These are phyloP conservation scores for Pichia sp. DNA, from an alignment of 1,139 yeast genomes.

Conservation along the genomic window DNA sequence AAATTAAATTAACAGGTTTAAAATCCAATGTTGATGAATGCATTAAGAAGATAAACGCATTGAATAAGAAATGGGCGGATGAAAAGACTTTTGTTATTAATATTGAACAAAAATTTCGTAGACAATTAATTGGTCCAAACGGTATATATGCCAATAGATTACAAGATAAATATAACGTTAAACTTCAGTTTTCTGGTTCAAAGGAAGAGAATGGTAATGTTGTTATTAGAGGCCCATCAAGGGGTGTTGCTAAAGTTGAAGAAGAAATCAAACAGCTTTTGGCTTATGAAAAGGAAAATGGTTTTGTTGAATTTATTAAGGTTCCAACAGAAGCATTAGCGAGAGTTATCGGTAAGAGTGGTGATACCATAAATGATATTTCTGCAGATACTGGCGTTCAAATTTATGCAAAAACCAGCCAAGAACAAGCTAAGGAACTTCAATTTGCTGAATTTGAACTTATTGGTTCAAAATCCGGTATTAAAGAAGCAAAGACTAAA, in stretches of 20 bases:
- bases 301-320: slow-evolving; percentile 53
- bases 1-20: slow-evolving; percentile 56
- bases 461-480: slow-evolving; percentile 75
- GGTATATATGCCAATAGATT: slow-evolving; percentile 80
- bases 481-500: slow-evolving; percentile 62
- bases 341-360: slow-evolving; percentile 82
- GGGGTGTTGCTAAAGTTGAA: slow-evolving; percentile 78
- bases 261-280: slow-evolving; percentile 81
- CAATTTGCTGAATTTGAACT: slow-evolving; percentile 46
- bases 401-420: slow-evolving; percentile 39
- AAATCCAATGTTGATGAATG: slow-evolving; percentile 77
- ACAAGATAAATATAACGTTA: slow-evolving; percentile 83
- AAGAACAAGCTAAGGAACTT: slow-evolving; percentile 42
- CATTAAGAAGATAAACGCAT: slow-evolving; percentile 47
- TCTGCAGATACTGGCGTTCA: slow-evolving; percentile 77
- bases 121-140: slow-evolving; percentile 76
- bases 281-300: slow-evolving; percentile 84
- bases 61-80: slow-evolving; percentile 78
- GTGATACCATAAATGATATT: slow-evolving; percentile 78
- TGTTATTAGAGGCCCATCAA: slow-evolving; percentile 83
- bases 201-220: slow-evolving; percentile 39
- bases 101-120: slow-evolving; percentile 74
- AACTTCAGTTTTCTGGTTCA: slow-evolving; percentile 65
- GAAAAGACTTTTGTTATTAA: slow-evolving; percentile 58
- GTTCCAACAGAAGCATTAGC: slow-evolving; percentile 74